Evolutionary conservation across 2,329 filamentous ascomycete genomes (phyloP), one percentile per base, ranked within the genome.

Genomic region (Trichoderma sp.): DNA sequence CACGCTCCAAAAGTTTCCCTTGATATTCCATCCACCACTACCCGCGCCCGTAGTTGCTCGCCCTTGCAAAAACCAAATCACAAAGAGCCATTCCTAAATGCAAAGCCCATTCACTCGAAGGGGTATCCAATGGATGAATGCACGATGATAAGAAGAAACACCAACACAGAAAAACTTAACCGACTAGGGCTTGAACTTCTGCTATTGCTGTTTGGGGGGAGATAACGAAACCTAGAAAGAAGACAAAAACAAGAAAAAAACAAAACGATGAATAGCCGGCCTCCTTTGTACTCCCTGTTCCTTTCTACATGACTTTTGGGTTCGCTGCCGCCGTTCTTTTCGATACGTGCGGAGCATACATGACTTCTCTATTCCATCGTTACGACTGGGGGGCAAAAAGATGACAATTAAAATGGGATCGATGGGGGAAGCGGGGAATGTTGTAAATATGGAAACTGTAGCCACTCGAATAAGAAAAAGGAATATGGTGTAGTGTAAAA

Each of bases 281-380:
- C 80, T 77, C 80, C 80, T 43, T 65, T 79, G 78, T 80, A 82
- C 80, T 82, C 81, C 80, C 79, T 77, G 76, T 77, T 65, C 78
- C 79, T 81, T 78, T 81, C 81, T 83, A 83, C 81, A 83, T 82
- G 81, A 83, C 74, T 82, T 82, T 82, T 81, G 75, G 73, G 73
- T 58, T 78, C 74, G 78, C 81, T 79, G 75, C 77, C 77, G 78
- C 78, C 77, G 76, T 76, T 76, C 75, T 53, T 72, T 62, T 60
- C 53, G 67, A 79, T 78, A 74, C 76, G 73, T 76, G 76, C 76
- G 78, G 78, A 78, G 79, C 80, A 78, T 82, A 83, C 80, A 83
- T 82, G 81, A 82, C 75, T 80, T 81, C 77, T 81, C 81, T 82
- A 82, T 82, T 81, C 79, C 81, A 75, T 81, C 80, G 70, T 78